A percentile compares a stretch with the other conserved stretches of the same genome.
phyloP scores from a whole-genome alignment of 2,329 filamentous ascomycete genomes.

The Taxawa tesnikishii region DNA sequence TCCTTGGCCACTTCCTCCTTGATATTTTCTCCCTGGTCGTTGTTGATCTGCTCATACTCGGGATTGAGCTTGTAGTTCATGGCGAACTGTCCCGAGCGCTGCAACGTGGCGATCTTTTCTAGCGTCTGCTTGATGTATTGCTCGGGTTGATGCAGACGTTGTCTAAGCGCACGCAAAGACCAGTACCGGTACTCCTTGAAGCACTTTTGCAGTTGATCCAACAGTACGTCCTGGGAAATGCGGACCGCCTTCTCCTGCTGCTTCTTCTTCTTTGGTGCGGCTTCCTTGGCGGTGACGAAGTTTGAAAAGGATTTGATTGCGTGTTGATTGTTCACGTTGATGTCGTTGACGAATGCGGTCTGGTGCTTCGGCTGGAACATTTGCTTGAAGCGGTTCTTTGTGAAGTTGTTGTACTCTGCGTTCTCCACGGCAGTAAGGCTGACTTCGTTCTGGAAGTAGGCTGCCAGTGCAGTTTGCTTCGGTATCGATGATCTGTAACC shows the following conservation, averaged over 20 bases:
- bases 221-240: slow-evolving; percentile 75
- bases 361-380: slow-evolving; percentile 32
- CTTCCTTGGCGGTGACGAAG: slow-evolving; percentile 20
- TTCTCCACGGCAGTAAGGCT: slow-evolving; percentile 65
- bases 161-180: slow-evolving; percentile 79
- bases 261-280: slow-evolving; percentile 29
- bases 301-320: slow-evolving; percentile 18
- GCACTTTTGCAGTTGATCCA: slow-evolving; percentile 71
- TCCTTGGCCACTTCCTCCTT: slow-evolving; percentile 31
- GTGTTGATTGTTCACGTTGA: slow-evolving; percentile 23
- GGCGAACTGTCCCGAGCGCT: slow-evolving; percentile 73
- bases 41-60: slow-evolving; percentile 48
- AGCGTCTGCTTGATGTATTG: slow-evolving; percentile 80
- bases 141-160: slow-evolving; percentile 72
- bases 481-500: slow-evolving; percentile 13
- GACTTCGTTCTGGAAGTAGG: slow-evolving; percentile 63
- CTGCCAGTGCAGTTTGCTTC: slow-evolving; percentile 63
- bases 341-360: slow-evolving; percentile 33
- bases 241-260: slow-evolving; percentile 73
- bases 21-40: slow-evolving; percentile 37
- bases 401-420: slow-evolving; percentile 52
- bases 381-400: slow-evolving; percentile 35
- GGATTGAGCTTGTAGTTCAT: slow-evolving; percentile 74
- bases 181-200: slow-evolving; percentile 86
- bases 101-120: slow-evolving; percentile 68